Evolutionary conservation across 495 filamentous ascomycete genomes (phyloP).

Genomic region (Penicillium coffeae): DNA sequence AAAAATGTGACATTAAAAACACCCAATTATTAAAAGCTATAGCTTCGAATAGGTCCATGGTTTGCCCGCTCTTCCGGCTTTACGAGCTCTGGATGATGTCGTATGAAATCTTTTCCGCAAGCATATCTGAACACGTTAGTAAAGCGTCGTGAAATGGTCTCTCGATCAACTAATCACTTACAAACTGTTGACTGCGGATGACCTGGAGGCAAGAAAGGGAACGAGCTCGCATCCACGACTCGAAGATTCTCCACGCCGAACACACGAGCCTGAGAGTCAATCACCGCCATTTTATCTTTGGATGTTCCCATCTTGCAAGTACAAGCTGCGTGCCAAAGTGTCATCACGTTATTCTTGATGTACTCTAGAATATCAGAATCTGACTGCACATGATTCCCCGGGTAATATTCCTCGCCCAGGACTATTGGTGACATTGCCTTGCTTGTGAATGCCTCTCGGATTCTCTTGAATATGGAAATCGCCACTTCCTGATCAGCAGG

Average conservation of each 20-base stretch:
- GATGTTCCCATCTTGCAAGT: slow-evolving; percentile 54
- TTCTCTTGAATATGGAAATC: slow-evolving; percentile 51
- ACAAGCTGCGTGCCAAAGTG: slow-evolving; percentile 49
- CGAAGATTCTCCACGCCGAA: slow-evolving; percentile 44
- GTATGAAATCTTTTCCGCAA: slow-evolving; percentile 58
- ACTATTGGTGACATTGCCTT: slow-evolving; percentile 36
- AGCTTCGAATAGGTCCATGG: too few species aligned
- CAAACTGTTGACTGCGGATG: slow-evolving; percentile 47
- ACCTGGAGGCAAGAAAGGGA: slow-evolving; percentile 50
- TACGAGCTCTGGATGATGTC: slow-evolving; percentile 25
- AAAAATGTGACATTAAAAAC: too few species aligned
- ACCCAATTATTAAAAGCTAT: too few species aligned
- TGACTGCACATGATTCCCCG: slow-evolving; percentile 41
- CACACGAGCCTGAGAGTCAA: slow-evolving; percentile 49
- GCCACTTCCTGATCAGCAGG: slow-evolving; percentile 49
- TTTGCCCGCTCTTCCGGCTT: too few species aligned
- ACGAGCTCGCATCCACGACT: slow-evolving; percentile 51
- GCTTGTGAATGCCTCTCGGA: slow-evolving; percentile 41
- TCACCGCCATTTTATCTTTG: slow-evolving; percentile 50
- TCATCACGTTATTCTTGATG: slow-evolving; percentile 35
- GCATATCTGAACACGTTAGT: slow-evolving; percentile 18
- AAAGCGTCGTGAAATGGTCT: background rate
- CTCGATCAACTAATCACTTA: background rate
- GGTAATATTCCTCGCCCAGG: slow-evolving; percentile 45
- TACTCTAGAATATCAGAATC: slow-evolving; percentile 50